Evolutionary conservation across 345 rosid species (phyloP).

Genomic region (Citrus sinensis): DVS_A1.0 CM039167.1:8733001-8733500

Average conservation of each 20-base stretch:
- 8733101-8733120: slow-evolving; percentile 33
- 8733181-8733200: background rate
- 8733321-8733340: background rate
- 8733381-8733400: background rate
- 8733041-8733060: slow-evolving; percentile 46
- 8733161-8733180: slow-evolving; percentile 24
- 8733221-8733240: background rate
- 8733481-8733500: background rate
- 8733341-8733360: background rate
- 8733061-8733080: slow-evolving; percentile 30
- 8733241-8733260: background rate
- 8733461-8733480: background rate
- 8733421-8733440: background rate
- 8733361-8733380: background rate
- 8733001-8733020: slow-evolving; percentile 32
- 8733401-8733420: background rate
- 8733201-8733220: too few relatives aligned
- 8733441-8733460: background rate
- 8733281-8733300: too few relatives aligned
- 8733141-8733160: slow-evolving; percentile 37
- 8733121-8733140: slow-evolving; percentile 36
- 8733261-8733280: too few relatives aligned
- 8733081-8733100: slow-evolving; percentile 38
- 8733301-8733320: too few relatives aligned
- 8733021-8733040: slow-evolving; percentile 12